Evolutionary conservation across 2,329 filamentous ascomycete genomes (phyloP).

Genomic region (Scedosporium minutisporum): DNA sequence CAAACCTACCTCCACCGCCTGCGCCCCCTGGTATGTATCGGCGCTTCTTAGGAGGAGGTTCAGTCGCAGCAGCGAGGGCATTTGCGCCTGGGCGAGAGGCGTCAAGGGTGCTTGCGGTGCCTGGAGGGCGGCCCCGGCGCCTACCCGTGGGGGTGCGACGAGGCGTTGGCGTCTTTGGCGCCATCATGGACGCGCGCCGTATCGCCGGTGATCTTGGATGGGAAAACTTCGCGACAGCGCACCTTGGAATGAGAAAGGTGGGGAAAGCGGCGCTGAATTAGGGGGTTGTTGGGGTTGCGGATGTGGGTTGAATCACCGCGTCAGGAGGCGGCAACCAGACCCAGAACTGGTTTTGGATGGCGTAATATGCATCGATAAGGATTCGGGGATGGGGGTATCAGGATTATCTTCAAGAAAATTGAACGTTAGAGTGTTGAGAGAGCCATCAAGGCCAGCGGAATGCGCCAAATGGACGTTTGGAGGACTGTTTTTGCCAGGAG

Average conservation of each 20-base stretch:
- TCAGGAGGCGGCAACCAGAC: slow-evolving; percentile 14
- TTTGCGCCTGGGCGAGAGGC: slow-evolving; percentile 26
- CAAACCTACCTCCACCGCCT: slow-evolving; percentile 74
- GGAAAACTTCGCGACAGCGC: background rate
- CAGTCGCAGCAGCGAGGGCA: slow-evolving; percentile 28
- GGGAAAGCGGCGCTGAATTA: background rate
- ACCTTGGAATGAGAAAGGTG: background rate
- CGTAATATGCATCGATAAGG: slow-evolving; percentile 6
- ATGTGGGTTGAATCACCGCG: slow-evolving; percentile 13
- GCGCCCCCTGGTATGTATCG: slow-evolving; percentile 80
- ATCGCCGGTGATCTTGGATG: background rate
- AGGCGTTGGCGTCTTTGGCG: slow-evolving; percentile 7
- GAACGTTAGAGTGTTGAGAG: background rate
- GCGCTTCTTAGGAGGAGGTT: slow-evolving; percentile 60
- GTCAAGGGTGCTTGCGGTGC: slow-evolving; percentile 30
- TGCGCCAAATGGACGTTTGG: background rate
- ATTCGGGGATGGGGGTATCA: background rate
- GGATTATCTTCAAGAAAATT: background rate
- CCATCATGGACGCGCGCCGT: slow-evolving; percentile 1
- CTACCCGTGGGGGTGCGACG: slow-evolving; percentile 24
- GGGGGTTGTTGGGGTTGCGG: slow-evolving; percentile 8
- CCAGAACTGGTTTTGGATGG: background rate
- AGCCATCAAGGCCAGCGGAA: background rate
- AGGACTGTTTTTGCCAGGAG: slow-evolving; percentile 5
- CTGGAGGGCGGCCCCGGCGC: slow-evolving; percentile 37